phyloP scores from a whole-genome alignment of 2,329 filamentous ascomycete genomes.

The Cercospora sp. region DNA sequence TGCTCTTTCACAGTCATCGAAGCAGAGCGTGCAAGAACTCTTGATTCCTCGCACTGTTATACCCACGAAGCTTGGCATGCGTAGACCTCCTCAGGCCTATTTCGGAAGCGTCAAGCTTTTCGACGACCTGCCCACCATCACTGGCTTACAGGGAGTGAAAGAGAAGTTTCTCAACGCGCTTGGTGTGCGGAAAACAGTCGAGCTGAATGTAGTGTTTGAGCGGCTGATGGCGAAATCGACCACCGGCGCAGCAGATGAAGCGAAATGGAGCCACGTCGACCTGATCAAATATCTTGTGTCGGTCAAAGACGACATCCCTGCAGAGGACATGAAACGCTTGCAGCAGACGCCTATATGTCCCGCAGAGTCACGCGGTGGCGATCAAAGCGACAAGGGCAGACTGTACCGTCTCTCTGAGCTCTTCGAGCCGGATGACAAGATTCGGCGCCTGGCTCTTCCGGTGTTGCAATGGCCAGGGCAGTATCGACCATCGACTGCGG shows the following conservation, averaged over 20 bases:
- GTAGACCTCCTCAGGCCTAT: conserved; percentile 79
- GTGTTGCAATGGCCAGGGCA: conserved; percentile 80
- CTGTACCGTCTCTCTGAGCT: conserved; percentile 75
- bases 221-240: conserved; percentile 68
- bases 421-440: conserved; percentile 72
- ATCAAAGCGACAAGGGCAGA: conserved; percentile 35
- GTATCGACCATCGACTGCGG: conserved; percentile 64
- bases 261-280: conserved; percentile 87
- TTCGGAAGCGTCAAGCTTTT: conserved; percentile 94
- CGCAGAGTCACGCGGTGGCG: conserved; percentile 60
- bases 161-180: conserved; percentile 83
- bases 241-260: conserved; percentile 51
- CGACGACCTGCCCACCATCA: conserved; percentile 83
- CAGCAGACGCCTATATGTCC: conserved; percentile 79
- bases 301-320: conserved; percentile 84
- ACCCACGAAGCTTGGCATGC: conserved; percentile 90
- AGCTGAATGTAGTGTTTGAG: conserved; percentile 89
- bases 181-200: conserved; percentile 92
- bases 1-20: conserved; percentile 66
- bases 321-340: conserved; percentile 75
- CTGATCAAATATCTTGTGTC: conserved; percentile 92
- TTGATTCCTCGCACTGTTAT: conserved; percentile 72
- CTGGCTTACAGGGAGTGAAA: conserved; percentile 75
- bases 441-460: conserved; percentile 70
- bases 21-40: conserved; percentile 63